These are phyloP conservation scores for Hymenochaete sp. DNA, from an alignment of 1,284 basidiomycete species.

Conservation along the genomic window DNA sequence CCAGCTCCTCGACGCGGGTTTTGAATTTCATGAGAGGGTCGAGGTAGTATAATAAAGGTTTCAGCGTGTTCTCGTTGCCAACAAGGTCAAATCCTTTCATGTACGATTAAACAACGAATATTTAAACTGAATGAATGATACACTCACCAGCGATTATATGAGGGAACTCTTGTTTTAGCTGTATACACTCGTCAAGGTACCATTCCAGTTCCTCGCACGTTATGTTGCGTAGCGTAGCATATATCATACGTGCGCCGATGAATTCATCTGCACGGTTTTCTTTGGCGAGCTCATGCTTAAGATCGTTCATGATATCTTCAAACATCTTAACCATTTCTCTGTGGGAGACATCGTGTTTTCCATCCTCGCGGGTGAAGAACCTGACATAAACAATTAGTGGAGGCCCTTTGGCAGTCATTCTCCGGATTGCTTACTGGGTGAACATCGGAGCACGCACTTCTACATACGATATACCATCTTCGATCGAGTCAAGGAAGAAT, in stretches of 20 bases:
- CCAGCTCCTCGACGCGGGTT: conserved; percentile 44
- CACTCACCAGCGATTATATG: conserved; percentile 56
- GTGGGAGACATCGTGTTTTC: conserved; percentile 49
- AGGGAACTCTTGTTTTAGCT: conserved; percentile 66
- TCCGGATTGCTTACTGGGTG: conserved; percentile 44
- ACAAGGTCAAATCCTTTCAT: conserved; percentile 69
- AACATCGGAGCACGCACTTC: conserved; percentile 66
- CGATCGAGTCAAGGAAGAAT: conserved; percentile 54
- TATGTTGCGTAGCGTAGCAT: conserved; percentile 54
- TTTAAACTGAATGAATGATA: neutral
- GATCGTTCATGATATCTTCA: conserved; percentile 44
- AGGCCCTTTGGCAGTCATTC: neutral
- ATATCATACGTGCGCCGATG: conserved; percentile 62
- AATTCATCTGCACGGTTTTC: conserved; percentile 52
- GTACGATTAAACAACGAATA: neutral
- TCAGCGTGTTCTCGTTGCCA: conserved; percentile 59
- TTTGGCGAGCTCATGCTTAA: conserved; percentile 42
- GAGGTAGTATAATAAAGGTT: conserved; percentile 58
- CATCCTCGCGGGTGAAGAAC: conserved; percentile 47
- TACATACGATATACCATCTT: conserved; percentile 67
- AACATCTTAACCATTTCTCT: conserved; percentile 53
- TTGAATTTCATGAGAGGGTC: conserved; percentile 55
- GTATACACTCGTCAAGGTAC: conserved; percentile 66
- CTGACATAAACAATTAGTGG: conserved; percentile 19
- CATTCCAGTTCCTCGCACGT: conserved; percentile 50